Percentiles rank a stretch among this genome's conserved stretches.
Conservation (phyloP, 2,329 filamentous ascomycete genomes). For the Leptographium flavum region DNA sequence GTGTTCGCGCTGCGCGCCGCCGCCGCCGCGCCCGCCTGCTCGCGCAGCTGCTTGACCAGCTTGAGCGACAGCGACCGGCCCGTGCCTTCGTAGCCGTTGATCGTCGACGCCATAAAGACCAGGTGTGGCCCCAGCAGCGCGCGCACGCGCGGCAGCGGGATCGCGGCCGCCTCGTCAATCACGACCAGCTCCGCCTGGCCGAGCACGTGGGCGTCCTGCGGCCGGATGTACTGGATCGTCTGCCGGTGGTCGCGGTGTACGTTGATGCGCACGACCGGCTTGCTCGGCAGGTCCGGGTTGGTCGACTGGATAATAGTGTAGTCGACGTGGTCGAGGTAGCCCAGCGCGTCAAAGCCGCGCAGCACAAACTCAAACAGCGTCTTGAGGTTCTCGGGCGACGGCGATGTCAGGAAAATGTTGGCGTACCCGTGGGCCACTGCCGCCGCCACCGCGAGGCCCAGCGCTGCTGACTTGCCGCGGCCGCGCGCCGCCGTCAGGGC, state of each 20-base stretch:
- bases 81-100: conserved; percentile 97
- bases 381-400: conserved; percentile 95
- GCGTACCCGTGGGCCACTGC: conserved; percentile 94
- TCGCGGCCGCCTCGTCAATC: conserved; percentile 94
- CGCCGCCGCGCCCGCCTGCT: conserved; percentile 55
- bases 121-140: conserved; percentile 95
- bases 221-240: conserved; percentile 96
- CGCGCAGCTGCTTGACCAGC: conserved; percentile 89
- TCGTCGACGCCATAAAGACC: conserved; percentile 98
- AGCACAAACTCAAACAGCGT: conserved; percentile 97
- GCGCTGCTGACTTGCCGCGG: conserved; percentile 88
- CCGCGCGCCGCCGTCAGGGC: conserved; percentile 87
- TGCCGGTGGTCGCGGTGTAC: conserved; percentile 89
- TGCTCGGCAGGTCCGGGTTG: conserved; percentile 88
- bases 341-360: conserved; percentile 91
- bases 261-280: conserved; percentile 94
- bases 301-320: conserved; percentile 98
- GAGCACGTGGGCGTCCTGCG: conserved; percentile 86
- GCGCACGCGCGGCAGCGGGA: conserved; percentile 78
- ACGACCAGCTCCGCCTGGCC: conserved; percentile 92
- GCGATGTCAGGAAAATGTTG: conserved; percentile 98
- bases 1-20: conserved; percentile 27
- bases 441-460: conserved; percentile 87
- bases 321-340: conserved; percentile 88
- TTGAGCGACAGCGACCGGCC: conserved; percentile 90